Base-by-base conservation (phyloP, 2,329 filamentous ascomycete species). In the Botrytis fragariae region DNA sequence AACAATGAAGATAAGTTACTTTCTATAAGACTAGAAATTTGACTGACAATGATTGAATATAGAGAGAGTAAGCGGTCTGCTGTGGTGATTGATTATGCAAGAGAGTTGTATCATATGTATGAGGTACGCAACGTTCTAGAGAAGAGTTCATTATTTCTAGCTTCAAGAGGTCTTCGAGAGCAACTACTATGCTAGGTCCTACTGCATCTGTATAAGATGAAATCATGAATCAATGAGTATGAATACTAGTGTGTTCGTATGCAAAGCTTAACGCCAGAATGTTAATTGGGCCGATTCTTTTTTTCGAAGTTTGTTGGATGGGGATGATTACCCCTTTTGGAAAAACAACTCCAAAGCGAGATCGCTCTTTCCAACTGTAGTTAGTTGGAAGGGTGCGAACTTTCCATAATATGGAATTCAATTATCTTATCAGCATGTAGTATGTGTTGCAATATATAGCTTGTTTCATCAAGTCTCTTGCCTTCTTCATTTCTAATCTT, bases 301-400 rank as follows among this genome's bases (percentile, higher is more conserved):
- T n/a, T 16, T n/a, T n/a, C 37, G 14, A 54, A 29, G 25, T 51
- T 39, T 18, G 42, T 57, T 57, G 25, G 35, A 42, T 7, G n/a
- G 20, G 22, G 48, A 54, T 42, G 35, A 37, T 42, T 57, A 4
- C 65, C 48, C 48, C 48, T 69, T 69, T 69, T 14, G 48, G 35
- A 57, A 69, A 25, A 37, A 69, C 48, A 44, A 69, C 65, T 25
- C 65, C 48, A 57, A 69, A 42, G n/a, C 35, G n/a, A 57, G 65
- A n/a, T 69, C 1, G 35, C 39, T n/a, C 65, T 59, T 69, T 57
- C 65, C 65, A 42, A 57, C 37, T 57, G 29, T 14, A 69, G 65
- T 37, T 42, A 57, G 48, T 32, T 42, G 18, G 16, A 37, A 57
- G 16, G 3, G 45, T n/a, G 32, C 18, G 20, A 16, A 39, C 35